Evolutionary conservation across 495 filamentous ascomycete genomes (phyloP), one percentile per base, ranked within the genome.

Genomic region (Penicillium egyptiacum): DNA sequence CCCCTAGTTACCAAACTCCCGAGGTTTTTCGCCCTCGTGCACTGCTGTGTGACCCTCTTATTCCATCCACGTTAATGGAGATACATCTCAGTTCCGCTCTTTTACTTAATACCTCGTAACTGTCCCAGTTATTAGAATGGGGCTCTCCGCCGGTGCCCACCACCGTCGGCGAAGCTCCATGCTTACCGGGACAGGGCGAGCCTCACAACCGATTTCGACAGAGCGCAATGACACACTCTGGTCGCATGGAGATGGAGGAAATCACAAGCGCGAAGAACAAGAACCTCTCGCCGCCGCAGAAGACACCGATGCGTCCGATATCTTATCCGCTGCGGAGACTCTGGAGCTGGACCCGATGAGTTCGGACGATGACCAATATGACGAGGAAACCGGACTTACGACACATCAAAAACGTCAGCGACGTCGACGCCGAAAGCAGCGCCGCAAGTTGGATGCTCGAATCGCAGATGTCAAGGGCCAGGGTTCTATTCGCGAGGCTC

Each of bases 351-450:
- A 82, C 58, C 75, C 77, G 46, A 71, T 86, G 56, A 71, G 74
- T 35, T 83, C 83, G 3, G 86, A 90, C 57, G 88, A 93, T 55
- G 87, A 85, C 44, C 85, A 88, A 54, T 89, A 93, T 71, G 92
- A 96, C 68, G 92, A 95, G 71, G 92, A 96, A 77, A 87, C 89
- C 0, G 92, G 90, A 10, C 77, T 97, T 60, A 96, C 90, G 37
- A 80, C 79, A 56, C 81, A 79, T 55, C 88, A 93, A 61, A 83
- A 79, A 67, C 80, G 81, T 60, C 83, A 85, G 63, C 81, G 89
- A 61, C 82, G 81, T 57, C 76, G 82, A 55, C 82, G 86, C 69
- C 79, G 84, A 68, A 75, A 79, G 69, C 80, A 83, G 58, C 88
- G 89, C 69, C 86, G 83, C 16, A 78, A 80, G 64, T 68, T 93